phyloP scores from a whole-genome alignment of 2,329 filamentous ascomycete genomes.

The Beauveria rudraprayagi region DNA sequence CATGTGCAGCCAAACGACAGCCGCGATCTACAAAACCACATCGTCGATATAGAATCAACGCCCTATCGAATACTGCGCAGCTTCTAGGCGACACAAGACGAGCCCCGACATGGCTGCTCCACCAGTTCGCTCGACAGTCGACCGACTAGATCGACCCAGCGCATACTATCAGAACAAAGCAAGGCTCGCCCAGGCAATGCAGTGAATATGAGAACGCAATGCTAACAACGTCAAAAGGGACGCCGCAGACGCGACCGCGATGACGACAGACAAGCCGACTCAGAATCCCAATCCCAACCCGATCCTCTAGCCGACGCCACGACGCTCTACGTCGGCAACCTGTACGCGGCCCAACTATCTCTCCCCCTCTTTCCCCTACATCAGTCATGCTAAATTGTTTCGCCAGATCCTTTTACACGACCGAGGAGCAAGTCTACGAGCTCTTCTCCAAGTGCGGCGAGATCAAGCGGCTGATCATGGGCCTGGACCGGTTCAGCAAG shows the following conservation, averaged over 20 bases:
- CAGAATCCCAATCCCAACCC: conserved; percentile 41
- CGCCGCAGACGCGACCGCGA: conserved; percentile 62
- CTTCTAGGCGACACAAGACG: neutral
- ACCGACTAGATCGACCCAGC: conserved; percentile 87
- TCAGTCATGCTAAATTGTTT: conserved; percentile 12
- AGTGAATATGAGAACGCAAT: neutral
- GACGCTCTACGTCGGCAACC: conserved; percentile 94
- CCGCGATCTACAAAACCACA: neutral
- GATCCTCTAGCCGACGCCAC: conserved; percentile 81
- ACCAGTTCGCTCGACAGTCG: conserved; percentile 52
- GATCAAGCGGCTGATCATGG: conserved; percentile 97
- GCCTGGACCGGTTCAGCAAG: conserved; percentile 92
- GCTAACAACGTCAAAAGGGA: conserved; percentile 41
- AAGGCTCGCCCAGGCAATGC: conserved; percentile 23
- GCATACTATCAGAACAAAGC: conserved; percentile 86
- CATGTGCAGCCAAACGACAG: neutral
- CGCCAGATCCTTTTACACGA: conserved; percentile 86
- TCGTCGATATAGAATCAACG: neutral
- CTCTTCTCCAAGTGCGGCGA: conserved; percentile 94
- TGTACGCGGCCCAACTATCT: conserved; percentile 41
- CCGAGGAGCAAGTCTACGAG: conserved; percentile 97
- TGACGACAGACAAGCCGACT: conserved; percentile 38
- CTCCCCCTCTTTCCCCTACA: neutral
- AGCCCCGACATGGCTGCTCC: neutral
- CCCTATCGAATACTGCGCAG: neutral